Base-by-base conservation (phyloP, 305 asterid species). In the Rubia tinctorum region DNA sequence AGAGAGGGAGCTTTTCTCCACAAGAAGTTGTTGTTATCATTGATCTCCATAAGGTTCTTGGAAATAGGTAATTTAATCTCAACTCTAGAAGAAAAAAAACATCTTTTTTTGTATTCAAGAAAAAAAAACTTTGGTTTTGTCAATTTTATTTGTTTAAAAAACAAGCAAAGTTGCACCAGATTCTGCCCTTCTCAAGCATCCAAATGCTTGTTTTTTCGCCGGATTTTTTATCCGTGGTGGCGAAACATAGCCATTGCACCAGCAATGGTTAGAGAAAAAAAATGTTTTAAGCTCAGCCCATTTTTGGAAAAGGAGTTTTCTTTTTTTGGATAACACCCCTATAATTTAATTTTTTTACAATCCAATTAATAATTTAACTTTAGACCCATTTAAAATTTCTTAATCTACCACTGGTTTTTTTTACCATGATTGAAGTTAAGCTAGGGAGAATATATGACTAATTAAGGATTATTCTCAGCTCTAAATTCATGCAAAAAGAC, bases 21-120 rank as follows among this genome's bases (percentile, higher is more conserved):
- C 82, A 86, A 37, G 97, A 93, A 86, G 96, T 95, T 13, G 72
- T 85, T 25, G 80, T 84, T 59, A 87, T 93, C 78, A 74, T 89
- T 66, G 88, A 91, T 45, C 92, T 88, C 64, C 98, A 93, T 70
- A 75, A 76, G 65, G 78, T 82, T 65, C 73, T 91, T 1, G 98
- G 97, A 37, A 93, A 93, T 77, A 87, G 87, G 98, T 86, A 39
- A 65, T 9, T 8, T 39, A n/a, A 20, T 14, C 42, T 72, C 15
- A 18, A 14, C 61, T 18, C 12, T 5, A n/a, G 39, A n/a, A n/a
- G n/a, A n/a, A n/a, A n/a, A n/a, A 34, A 34, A 34, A 34, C 2
- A 27, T 27, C 2, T 27, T 27, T 27, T 27, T 27, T 27, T 27
- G 1, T 2, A 27, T 27, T 27, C 30, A 34, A 34, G 39, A 34